Percentiles rank a stretch among this genome's conserved stretches.
phyloP scores from a whole-genome alignment of 106 monocot species.

The Alisma plantagoaquatica region DNA sequence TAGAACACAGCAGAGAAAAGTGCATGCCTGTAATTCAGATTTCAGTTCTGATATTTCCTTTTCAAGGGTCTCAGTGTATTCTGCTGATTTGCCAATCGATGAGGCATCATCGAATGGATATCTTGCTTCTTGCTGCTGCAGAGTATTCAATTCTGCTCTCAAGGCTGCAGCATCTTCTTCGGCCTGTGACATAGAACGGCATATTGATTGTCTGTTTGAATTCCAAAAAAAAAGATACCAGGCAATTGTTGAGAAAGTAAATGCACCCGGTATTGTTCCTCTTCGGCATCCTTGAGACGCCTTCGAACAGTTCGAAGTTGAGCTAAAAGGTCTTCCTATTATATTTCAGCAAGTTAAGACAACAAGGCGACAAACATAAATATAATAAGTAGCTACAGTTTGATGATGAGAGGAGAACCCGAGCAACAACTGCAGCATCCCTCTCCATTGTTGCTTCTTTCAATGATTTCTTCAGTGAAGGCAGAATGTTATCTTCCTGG shows the following conservation, averaged over 20 bases:
- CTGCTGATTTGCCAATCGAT: constrained; percentile 22
- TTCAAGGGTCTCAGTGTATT: constrained; percentile 43
- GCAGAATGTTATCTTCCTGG: constrained; percentile 64
- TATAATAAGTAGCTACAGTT: background rate
- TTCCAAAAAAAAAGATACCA: background rate
- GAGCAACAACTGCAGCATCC: constrained; percentile 86
- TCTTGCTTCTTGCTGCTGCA: constrained; percentile 56
- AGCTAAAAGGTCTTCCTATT: constrained; percentile 83
- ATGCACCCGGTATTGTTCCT: constrained; percentile 93
- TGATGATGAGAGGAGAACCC: constrained; percentile 25
- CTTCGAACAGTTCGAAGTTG: constrained; percentile 75
- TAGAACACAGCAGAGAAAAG: background rate
- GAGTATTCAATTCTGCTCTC: constrained; percentile 80
- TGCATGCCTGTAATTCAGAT: constrained; percentile 46
- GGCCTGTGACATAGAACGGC: constrained; percentile 37
- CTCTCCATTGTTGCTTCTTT: constrained; percentile 79
- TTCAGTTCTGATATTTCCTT: constrained; percentile 68
- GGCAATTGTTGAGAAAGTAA: too few species aligned
- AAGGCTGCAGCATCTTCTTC: constrained; percentile 95
- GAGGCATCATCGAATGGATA: constrained; percentile 30
- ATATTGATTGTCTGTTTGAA: background rate
- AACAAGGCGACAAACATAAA: background rate
- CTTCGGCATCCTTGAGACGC: constrained; percentile 92
- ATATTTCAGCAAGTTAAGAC: constrained; percentile 6
- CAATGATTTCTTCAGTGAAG: constrained; percentile 69